These are phyloP conservation scores for Sungouiella blattae DNA, from an alignment of 805 yeast species.

Conservation along the genomic window DNA sequence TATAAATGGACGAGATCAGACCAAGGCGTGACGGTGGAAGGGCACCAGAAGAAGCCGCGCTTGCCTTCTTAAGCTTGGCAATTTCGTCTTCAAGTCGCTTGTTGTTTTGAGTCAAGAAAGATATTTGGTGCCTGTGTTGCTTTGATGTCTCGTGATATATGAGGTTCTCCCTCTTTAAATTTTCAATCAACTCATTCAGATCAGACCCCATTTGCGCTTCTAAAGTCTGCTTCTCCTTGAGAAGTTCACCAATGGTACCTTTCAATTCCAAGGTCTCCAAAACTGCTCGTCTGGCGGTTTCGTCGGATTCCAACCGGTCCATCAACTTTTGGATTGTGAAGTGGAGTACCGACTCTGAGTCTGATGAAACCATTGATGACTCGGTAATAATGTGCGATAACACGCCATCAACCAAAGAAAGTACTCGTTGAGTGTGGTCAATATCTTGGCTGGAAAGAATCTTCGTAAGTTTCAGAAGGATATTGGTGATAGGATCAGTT, in stretches of 20 bases:
- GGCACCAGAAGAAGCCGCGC: not conserved
- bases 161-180: conserved; percentile 20
- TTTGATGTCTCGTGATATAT: conserved; percentile 16
- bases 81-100: conserved; percentile 19
- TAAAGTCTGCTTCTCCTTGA: conserved; percentile 11
- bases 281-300: conserved; percentile 32
- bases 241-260: conserved; percentile 19
- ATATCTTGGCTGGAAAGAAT: conserved; percentile 25
- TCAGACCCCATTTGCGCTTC: conserved; percentile 19
- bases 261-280: conserved; percentile 26
- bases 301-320: conserved; percentile 33
- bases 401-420: conserved; percentile 29
- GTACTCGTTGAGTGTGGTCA: conserved; percentile 22
- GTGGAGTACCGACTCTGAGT: conserved; percentile 26
- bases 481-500: conserved; percentile 15
- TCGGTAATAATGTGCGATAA: conserved; percentile 29
- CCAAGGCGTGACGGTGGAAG: not conserved
- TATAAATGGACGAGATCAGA: too few species aligned
- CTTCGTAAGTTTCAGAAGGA: conserved; percentile 24
- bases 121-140: conserved; percentile 23
- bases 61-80: not conserved
- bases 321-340: conserved; percentile 32
- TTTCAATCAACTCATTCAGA: conserved; percentile 16
- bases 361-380: conserved; percentile 19
- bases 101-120: conserved; percentile 21